These are phyloP conservation scores for Rutstroemia sp. DNA, from an alignment of 2,329 filamentous ascomycete genomes.

Conservation along the genomic window DNA sequence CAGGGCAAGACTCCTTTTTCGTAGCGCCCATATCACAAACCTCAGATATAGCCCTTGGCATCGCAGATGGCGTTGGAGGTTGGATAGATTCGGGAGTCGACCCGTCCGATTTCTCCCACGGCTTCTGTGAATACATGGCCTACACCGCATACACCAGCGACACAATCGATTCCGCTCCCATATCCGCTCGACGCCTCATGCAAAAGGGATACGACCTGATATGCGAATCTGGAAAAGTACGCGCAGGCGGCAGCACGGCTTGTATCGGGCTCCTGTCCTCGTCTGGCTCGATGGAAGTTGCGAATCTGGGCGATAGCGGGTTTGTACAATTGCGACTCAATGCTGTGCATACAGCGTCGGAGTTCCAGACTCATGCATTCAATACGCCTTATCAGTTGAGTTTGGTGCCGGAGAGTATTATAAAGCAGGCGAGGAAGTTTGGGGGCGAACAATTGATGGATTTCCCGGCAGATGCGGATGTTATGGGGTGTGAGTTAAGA, in stretches of 20 bases:
- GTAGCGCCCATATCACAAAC: conserved; percentile 63
- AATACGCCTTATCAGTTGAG: conserved; percentile 96
- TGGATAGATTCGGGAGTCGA: conserved; percentile 92
- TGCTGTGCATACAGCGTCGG: conserved; percentile 74
- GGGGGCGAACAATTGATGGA: conserved; percentile 78
- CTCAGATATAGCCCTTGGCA: conserved; percentile 70
- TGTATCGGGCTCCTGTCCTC: conserved; percentile 72
- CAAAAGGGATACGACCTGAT: conserved; percentile 79
- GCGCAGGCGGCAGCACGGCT: conserved; percentile 85
- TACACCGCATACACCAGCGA: conserved; percentile 46
- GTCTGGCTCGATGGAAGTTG: conserved; percentile 73
- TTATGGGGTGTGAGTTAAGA: conserved; percentile 67
- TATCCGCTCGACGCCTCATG: conserved; percentile 65
- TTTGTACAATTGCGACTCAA: conserved; percentile 83
- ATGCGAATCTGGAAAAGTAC: conserved; percentile 63
- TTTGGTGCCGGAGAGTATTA: conserved; percentile 72
- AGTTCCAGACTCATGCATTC: conserved; percentile 90
- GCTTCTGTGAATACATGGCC: conserved; percentile 90
- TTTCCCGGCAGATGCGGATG: conserved; percentile 73
- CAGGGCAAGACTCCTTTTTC: conserved; percentile 96
- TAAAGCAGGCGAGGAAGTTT: conserved; percentile 74
- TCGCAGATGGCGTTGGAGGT: conserved; percentile 92
- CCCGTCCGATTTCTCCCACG: conserved; percentile 91
- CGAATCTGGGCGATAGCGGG: conserved; percentile 92
- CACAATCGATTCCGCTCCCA: conserved; percentile 28